Percentiles rank a stretch among this genome's conserved stretches.
Evolutionary conservation across 192 early-diverging fungal species (phyloP).

Genomic region (Linnemannia zychae): DNA sequence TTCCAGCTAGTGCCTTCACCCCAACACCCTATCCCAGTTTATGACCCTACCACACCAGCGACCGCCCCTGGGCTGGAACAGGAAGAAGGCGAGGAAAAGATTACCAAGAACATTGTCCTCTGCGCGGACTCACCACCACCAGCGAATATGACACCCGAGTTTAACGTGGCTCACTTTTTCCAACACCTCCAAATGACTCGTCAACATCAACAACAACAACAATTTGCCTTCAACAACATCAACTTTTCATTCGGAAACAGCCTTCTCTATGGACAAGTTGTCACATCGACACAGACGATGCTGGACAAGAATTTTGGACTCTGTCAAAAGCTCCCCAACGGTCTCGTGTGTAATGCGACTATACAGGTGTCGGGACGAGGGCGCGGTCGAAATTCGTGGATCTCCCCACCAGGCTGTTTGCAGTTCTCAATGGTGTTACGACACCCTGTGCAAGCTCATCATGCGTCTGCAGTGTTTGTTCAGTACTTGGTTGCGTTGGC

Average conservation of each 20-base stretch:
- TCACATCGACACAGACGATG: constrained; percentile 93
- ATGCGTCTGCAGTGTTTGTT: constrained; percentile 84
- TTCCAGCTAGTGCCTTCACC: constrained; percentile 45
- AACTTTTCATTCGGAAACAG: constrained; percentile 73
- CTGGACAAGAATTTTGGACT: constrained; percentile 90
- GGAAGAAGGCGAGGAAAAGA: constrained; percentile 50
- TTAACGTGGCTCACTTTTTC: constrained; percentile 69
- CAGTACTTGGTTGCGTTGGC: constrained; percentile 94
- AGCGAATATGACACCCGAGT: constrained; percentile 67
- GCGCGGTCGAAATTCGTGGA: constrained; percentile 95
- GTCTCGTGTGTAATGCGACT: constrained; percentile 84
- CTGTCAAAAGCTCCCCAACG: constrained; percentile 76
- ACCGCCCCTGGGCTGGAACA: constrained; percentile 24
- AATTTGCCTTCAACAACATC: constrained; percentile 33
- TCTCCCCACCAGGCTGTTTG: constrained; percentile 93
- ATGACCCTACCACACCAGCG: constrained; percentile 23
- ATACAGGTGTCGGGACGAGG: constrained; percentile 89
- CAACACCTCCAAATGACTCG: constrained; percentile 61
- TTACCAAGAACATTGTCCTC: constrained; percentile 57
- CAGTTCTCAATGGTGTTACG: constrained; percentile 86
- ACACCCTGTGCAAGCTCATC: constrained; percentile 66
- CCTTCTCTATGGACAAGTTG: constrained; percentile 83
- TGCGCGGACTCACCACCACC: constrained; percentile 61
- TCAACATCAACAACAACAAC: constrained; percentile 4
- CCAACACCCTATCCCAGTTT: constrained; percentile 28